These are phyloP conservation scores for Fusarium abutilonis DNA, from an alignment of 2,329 filamentous ascomycete genomes.

Conservation along the genomic window DNA sequence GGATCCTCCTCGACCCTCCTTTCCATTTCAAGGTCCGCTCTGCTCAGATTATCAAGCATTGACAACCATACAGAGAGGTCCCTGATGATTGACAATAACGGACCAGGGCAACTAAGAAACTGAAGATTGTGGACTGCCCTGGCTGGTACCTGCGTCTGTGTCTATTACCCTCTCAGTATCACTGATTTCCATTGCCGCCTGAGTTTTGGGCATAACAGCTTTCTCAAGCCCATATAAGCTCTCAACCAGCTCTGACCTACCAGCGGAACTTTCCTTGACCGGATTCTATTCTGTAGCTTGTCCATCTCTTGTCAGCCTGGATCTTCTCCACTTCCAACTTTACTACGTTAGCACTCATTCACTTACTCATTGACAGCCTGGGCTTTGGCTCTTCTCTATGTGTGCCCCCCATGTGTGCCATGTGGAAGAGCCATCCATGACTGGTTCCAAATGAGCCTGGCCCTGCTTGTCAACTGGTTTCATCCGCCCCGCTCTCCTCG, in stretches of 20 bases:
- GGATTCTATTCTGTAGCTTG: slow-evolving; percentile 10
- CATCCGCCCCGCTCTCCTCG: slow-evolving; percentile 55
- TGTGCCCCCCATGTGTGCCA: slow-evolving; percentile 44
- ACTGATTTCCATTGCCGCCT: not conserved
- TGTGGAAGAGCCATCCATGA: slow-evolving; percentile 49
- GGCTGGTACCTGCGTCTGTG: slow-evolving; percentile 38
- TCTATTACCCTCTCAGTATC: slow-evolving; percentile 17
- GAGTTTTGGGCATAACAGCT: slow-evolving; percentile 4
- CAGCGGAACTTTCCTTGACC: slow-evolving; percentile 18
- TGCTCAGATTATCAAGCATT: slow-evolving; percentile 10
- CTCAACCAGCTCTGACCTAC: slow-evolving; percentile 5
- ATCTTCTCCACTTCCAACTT: slow-evolving; percentile 28
- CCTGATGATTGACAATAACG: slow-evolving; percentile 18
- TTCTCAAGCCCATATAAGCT: slow-evolving; percentile 13
- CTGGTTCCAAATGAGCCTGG: slow-evolving; percentile 59
- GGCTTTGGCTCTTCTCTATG: slow-evolving; percentile 51
- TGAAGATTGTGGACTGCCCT: slow-evolving; percentile 12
- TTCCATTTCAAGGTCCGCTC: slow-evolving; percentile 23
- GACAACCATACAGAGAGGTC: slow-evolving; percentile 20
- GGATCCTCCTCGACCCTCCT: slow-evolving; percentile 26
- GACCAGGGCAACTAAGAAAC: slow-evolving; percentile 12
- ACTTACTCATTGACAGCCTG: slow-evolving; percentile 46
- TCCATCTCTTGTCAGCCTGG: slow-evolving; percentile 21
- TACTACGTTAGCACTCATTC: slow-evolving; percentile 21
- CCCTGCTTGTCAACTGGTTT: slow-evolving; percentile 55